Base-by-base conservation (phyloP, 345 rosid species). In the Erodium maritimum region DNA sequence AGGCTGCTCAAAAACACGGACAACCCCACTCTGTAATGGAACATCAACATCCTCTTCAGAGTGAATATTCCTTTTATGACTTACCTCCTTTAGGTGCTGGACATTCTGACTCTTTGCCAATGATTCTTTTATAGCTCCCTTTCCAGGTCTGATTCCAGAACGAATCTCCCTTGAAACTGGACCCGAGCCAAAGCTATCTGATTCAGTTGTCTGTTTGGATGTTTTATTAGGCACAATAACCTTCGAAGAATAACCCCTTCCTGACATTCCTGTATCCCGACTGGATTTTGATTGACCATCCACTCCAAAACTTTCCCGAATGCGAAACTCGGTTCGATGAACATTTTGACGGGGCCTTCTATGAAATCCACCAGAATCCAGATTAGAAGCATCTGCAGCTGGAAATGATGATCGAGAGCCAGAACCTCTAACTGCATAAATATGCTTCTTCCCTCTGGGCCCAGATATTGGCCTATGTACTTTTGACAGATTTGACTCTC, bases 1-100 rank as follows among this genome's bases (percentile, higher is more conserved):
- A 70, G 82, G 95, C 75, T 91, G 96, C 81, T 88, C 81, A 60
- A 80, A 86, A 67, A 88, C 68, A 21, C 81, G 84, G 52, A 86
- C 87, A 24, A 86, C 61, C 5, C 99, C 96, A 61, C 91, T 86
- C 69, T 86, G 96, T 68, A 84, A 46, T 58, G 96, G 75, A 67
- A 79, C 79, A 77, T 83, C 98, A 50, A 75, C 80, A 65, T 82
- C 86, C 42, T 72, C 77, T 29, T 73, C 79, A 61, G 75, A 68
- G 62, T 54, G 55, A 67, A 69, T 54, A 33, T 70, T 77, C 56
- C 84, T 78, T 67, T 80, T 85, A 61, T 63, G 75, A 76, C 70
- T 71, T 51, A 71, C 71, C 70, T 77, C 84, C 23, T 69, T 72
- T 57, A 77, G 65, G 53, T 37, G 77, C 52, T 79, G 58, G 61